These are phyloP conservation scores for Beauveria pseudobassiana DNA, from an alignment of 2,329 filamentous ascomycete species.

Conservation along the genomic window DNA sequence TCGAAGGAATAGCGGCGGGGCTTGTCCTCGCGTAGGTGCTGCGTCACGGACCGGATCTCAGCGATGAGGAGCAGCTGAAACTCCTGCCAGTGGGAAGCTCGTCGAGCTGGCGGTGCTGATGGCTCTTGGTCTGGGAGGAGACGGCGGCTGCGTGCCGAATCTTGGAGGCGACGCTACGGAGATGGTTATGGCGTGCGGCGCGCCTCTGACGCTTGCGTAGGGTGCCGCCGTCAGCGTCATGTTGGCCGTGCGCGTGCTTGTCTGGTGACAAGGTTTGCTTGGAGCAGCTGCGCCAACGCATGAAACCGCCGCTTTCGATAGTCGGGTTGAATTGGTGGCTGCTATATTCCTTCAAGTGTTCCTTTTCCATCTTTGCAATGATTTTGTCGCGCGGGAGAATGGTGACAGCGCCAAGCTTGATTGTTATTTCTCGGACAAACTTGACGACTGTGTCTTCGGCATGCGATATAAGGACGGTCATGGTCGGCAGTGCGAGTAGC, in stretches of 20 bases:
- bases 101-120: conserved; percentile 28
- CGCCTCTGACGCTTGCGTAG: background rate
- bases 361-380: conserved; percentile 24
- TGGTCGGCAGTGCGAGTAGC: conserved; percentile 75
- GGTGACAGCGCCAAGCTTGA: conserved; percentile 50
- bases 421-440: conserved; percentile 45
- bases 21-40: conserved; percentile 50
- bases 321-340: conserved; percentile 18
- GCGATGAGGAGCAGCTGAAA: conserved; percentile 61
- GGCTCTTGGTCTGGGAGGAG: conserved; percentile 16
- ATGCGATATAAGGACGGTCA: conserved; percentile 78
- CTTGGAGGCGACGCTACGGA: background rate
- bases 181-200: background rate
- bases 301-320: background rate
- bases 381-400: conserved; percentile 51
- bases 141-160: conserved; percentile 9
- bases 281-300: background rate
- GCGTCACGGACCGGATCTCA: conserved; percentile 59
- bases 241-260: background rate
- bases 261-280: background rate
- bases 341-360: conserved; percentile 37
- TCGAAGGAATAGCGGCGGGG: conserved; percentile 68
- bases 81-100: conserved; percentile 37
- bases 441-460: conserved; percentile 78
- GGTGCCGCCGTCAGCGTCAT: conserved; percentile 4